phyloP scores from a whole-genome alignment of 1,284 basidiomycete genomes.

The Cystobasidiaceae sp. region DNA sequence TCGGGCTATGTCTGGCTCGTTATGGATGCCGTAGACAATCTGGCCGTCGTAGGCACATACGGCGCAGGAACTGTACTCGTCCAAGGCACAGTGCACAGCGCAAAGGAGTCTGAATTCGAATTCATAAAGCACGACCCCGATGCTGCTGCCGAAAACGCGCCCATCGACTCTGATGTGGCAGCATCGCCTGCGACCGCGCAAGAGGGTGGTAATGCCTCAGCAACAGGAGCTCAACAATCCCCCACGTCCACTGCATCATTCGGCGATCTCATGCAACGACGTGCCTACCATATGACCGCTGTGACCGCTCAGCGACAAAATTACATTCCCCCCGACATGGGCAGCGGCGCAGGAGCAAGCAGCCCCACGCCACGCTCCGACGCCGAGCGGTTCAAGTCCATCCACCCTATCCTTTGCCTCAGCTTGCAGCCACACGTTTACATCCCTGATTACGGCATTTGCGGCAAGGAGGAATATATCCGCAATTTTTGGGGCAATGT shows the following conservation, averaged over 20 bases:
- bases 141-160: neutral
- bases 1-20: slow-evolving; percentile 88
- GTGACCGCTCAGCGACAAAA: neutral
- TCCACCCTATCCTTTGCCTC: slow-evolving; percentile 77
- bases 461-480: slow-evolving; percentile 87
- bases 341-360: neutral
- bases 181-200: neutral
- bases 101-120: slow-evolving; percentile 38
- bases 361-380: neutral
- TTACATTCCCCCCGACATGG: neutral
- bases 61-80: slow-evolving; percentile 85
- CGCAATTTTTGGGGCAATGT: slow-evolving; percentile 82
- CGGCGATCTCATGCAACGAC: neutral
- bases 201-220: neutral
- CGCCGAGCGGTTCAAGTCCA: slow-evolving; percentile 17
- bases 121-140: slow-evolving; percentile 28
- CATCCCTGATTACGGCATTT: slow-evolving; percentile 83
- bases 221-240: neutral
- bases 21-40: slow-evolving; percentile 56
- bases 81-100: slow-evolving; percentile 46
- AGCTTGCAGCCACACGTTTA: slow-evolving; percentile 88
- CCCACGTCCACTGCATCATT: neutral
- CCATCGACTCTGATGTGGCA: neutral
- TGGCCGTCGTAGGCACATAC: slow-evolving; percentile 76
- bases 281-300: neutral